Conservation (phyloP, 169 alveolate species). For the Babesia bigemina region DNA sequence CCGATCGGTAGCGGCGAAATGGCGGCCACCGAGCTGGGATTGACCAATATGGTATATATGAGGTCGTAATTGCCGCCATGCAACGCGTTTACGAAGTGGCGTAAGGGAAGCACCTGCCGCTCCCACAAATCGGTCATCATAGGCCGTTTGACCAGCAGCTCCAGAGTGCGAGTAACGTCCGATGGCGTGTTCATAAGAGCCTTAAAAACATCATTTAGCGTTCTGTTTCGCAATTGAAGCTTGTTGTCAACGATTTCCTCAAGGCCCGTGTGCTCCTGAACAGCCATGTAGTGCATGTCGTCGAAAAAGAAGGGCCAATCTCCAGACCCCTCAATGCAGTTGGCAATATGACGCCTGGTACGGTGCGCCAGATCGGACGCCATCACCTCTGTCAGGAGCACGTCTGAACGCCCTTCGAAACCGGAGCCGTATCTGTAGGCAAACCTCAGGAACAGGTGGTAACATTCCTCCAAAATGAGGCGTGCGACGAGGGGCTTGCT, state of each 20-base stretch:
- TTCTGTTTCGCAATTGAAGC: background rate
- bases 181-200: background rate
- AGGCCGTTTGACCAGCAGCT: conserved; percentile 19
- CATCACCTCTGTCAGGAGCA: conserved; percentile 29
- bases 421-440: conserved; percentile 8
- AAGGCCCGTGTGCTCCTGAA: conserved; percentile 1
- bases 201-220: conserved; percentile 5
- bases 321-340: conserved; percentile 37
- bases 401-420: conserved; percentile 2
- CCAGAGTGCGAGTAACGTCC: conserved; percentile 11
- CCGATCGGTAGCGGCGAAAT: conserved; percentile 22
- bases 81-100: conserved; percentile 48
- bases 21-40: conserved; percentile 36
- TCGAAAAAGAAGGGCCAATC: conserved; percentile 64
- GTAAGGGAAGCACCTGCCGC: conserved; percentile 39
- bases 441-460: conserved; percentile 37
- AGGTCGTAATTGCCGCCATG: conserved; percentile 52
- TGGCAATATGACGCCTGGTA: conserved; percentile 30
- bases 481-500: conserved; percentile 49
- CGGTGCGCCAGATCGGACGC: conserved; percentile 34
- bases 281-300: conserved; percentile 37
- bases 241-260: background rate
- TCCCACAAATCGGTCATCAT: conserved; percentile 47
- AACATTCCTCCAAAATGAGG: conserved; percentile 54
- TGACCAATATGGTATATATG: conserved; percentile 26